Percentiles rank a stretch among this genome's conserved stretches.
phyloP scores from a whole-genome alignment of 371 early-diverging fungal genomes.

The Dinochytrium kinnereticum region DNA sequence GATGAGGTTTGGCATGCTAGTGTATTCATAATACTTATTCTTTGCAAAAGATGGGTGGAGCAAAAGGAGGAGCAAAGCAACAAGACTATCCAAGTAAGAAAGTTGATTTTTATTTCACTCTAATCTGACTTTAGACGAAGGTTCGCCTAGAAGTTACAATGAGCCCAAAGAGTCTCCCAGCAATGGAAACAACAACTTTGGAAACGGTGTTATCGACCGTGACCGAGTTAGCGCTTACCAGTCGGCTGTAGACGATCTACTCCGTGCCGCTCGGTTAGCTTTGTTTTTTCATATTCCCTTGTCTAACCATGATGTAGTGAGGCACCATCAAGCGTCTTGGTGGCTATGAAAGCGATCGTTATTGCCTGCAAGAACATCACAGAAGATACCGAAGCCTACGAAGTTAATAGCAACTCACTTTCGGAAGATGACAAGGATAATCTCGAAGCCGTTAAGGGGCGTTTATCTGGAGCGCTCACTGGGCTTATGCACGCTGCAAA shows the following conservation, averaged over 20 bases:
- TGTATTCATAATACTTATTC: neutral
- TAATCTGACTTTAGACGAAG: neutral
- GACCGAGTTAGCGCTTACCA: slow-evolving; percentile 56
- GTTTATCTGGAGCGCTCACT: slow-evolving; percentile 68
- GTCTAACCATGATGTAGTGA: neutral
- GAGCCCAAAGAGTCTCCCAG: neutral
- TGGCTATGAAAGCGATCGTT: slow-evolving; percentile 78
- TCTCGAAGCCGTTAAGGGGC: slow-evolving; percentile 40
- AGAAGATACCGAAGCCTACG: slow-evolving; percentile 67
- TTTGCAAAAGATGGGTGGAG: neutral
- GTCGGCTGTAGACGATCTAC: slow-evolving; percentile 16
- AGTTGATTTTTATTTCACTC: neutral
- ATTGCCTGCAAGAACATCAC: slow-evolving; percentile 76
- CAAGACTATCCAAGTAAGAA: neutral
- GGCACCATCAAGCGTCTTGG: slow-evolving; percentile 61
- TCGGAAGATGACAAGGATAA: slow-evolving; percentile 42
- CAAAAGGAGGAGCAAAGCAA: neutral
- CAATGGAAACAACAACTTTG: neutral
- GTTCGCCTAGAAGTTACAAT: slow-evolving; percentile 1
- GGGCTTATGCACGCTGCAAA: slow-evolving; percentile 75
- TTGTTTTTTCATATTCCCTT: neutral
- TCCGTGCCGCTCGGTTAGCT: slow-evolving; percentile 13
- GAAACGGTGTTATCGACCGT: slow-evolving; percentile 69
- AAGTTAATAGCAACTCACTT: slow-evolving; percentile 15
- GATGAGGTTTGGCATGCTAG: neutral